Evolutionary conservation across 2,329 filamentous ascomycete genomes (phyloP).

Genomic region (Periconia macrospinosa): DNA sequence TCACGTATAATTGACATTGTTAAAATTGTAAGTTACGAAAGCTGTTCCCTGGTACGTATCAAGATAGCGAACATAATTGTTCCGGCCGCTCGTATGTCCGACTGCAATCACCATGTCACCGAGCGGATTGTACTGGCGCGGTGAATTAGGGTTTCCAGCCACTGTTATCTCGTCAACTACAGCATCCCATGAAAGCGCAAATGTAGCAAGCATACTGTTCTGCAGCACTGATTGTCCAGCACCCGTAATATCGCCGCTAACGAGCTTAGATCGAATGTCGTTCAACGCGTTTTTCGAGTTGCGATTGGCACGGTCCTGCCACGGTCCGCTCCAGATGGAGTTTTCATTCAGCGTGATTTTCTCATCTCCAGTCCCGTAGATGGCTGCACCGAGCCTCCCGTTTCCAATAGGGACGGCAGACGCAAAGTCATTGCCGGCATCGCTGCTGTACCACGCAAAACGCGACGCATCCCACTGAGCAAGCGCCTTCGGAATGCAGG

Average conservation of each 20-base stretch:
- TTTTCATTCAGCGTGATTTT: constrained; percentile 15
- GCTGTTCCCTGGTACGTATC: constrained; percentile 11
- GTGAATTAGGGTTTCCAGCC: constrained; percentile 3
- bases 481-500: neutral
- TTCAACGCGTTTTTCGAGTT: constrained; percentile 7
- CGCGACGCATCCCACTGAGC: neutral
- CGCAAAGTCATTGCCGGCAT: neutral
- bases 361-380: constrained; percentile 12
- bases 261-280: constrained; percentile 7
- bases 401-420: constrained; percentile 12
- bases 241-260: constrained; percentile 7
- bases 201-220: neutral
- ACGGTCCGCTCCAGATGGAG: constrained; percentile 15
- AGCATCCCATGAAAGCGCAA: neutral
- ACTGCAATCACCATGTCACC: constrained; percentile 9
- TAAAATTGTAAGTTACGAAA: constrained; percentile 4
- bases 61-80: constrained; percentile 8
- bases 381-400: constrained; percentile 9
- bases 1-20: constrained; percentile 14
- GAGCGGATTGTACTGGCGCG: constrained; percentile 2
- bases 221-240: constrained; percentile 5
- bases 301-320: constrained; percentile 9
- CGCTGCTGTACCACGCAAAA: constrained; percentile 2
- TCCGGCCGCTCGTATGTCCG: constrained; percentile 1
- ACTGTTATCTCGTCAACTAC: neutral